Evolutionary conservation across 495 filamentous ascomycete genomes (phyloP).

Genomic region (Rhizodiscina lignyota): DNA sequence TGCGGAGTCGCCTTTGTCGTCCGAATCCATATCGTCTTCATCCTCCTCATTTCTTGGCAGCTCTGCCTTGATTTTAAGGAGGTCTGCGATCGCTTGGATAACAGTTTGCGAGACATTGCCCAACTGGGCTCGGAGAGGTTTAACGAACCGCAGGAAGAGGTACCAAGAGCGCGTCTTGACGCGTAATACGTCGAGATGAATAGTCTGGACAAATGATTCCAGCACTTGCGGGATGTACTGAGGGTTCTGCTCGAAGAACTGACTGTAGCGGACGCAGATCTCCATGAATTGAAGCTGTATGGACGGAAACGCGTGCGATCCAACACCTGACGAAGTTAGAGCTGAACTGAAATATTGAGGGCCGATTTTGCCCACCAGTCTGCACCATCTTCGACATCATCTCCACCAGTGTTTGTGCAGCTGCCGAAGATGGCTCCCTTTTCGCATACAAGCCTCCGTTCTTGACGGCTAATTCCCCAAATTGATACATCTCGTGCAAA

Average conservation of each 20-base stretch:
- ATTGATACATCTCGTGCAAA: constrained; percentile 92
- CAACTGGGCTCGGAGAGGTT: constrained; percentile 63
- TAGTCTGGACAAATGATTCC: constrained; percentile 80
- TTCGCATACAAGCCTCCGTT: constrained; percentile 72
- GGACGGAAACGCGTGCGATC: constrained; percentile 72
- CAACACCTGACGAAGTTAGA: constrained; percentile 41
- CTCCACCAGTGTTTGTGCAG: constrained; percentile 57
- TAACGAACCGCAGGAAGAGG: constrained; percentile 84
- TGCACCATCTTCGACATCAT: constrained; percentile 95
- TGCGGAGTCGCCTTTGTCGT: constrained; percentile 72
- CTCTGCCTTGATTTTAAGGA: constrained; percentile 82
- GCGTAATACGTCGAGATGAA: constrained; percentile 70
- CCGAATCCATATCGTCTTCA: constrained; percentile 86
- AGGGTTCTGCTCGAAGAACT: constrained; percentile 78
- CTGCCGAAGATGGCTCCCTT: constrained; percentile 54
- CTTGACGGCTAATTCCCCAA: constrained; percentile 79
- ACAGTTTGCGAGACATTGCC: constrained; percentile 80
- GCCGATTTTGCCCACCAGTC: constrained; percentile 42
- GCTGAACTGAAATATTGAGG: background rate
- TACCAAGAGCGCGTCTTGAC: constrained; percentile 91
- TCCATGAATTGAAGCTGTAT: constrained; percentile 96
- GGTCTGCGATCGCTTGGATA: constrained; percentile 73
- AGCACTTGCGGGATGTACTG: constrained; percentile 66
- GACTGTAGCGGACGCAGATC: constrained; percentile 80
- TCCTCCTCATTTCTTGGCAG: constrained; percentile 53